Evolutionary conservation across 1,139 yeast species (phyloP), one percentile per base, ranked within the genome.

Genomic region (Hyphopichia khmerensis): DNA sequence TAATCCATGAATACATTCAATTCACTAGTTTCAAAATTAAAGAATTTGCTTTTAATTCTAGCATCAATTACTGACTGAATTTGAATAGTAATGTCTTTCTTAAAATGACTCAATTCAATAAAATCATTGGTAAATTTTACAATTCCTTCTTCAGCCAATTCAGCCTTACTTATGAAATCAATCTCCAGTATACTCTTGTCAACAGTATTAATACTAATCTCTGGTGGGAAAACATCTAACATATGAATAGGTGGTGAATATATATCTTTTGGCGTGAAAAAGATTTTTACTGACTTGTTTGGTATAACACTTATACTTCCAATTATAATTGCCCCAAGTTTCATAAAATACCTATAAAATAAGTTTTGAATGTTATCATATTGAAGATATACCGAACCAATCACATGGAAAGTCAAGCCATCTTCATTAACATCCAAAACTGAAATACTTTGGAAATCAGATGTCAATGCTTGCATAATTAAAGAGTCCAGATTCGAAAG

Each of bases 171-270:
- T 10, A 55, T 46, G 32, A 66, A 54, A 41, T 64, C 67, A 31
- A 67, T 44, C n/a, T 53, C 51, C 3, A 68, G 61, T 10, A 46
- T 33, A 5, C 57, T 48, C 3, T 51, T 48, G 39, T 65, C 55
- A 7, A 48, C 40, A 16, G 66, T 47, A 30, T 52, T 52, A 3
- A 66, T 50, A 2, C 49, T 42, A 4, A 67, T 27, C 13, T 56
- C 59, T 2, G 71, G 69, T 3, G 67, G 63, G 16, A 42, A 48
- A 1, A 59, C 47, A 42, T 66, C 59, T 10, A 59, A 46, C 31
- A 64, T 47, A 44, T 66, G 69, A 10, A 53, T 49, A 4, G 55
- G 56, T 2, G 46, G 45, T 1, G 46, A 42, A 16, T 44, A 48
- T 4, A 52, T 39, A 16, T 46, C 58, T 6, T 54, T 43, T 4